Percentiles rank a stretch among this genome's conserved stretches.
These are phyloP conservation scores for Colletotrichum tabaci DNA, from an alignment of 2,329 filamentous ascomycete species.

Conservation along the genomic window DNA sequence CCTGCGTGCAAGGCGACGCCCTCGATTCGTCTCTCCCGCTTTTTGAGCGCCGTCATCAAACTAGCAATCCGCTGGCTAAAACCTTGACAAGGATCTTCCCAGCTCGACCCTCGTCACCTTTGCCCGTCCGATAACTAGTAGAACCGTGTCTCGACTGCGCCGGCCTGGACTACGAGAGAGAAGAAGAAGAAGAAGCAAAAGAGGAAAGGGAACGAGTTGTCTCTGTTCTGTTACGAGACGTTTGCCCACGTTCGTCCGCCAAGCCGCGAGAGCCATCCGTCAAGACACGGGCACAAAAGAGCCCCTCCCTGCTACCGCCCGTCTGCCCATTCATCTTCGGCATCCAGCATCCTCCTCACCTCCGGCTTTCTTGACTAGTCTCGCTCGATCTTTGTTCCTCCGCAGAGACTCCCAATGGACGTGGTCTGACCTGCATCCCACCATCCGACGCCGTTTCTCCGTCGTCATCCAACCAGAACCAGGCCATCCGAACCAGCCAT, in stretches of 20 bases:
- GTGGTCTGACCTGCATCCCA: slow-evolving; percentile 32
- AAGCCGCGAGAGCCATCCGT: slow-evolving; percentile 20
- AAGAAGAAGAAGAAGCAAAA: slow-evolving; percentile 20
- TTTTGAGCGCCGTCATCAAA: slow-evolving; percentile 27
- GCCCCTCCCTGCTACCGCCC: slow-evolving; percentile 24
- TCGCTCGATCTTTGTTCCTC: slow-evolving; percentile 15
- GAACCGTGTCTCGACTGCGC: slow-evolving; percentile 30
- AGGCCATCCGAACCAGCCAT: slow-evolving; percentile 10
- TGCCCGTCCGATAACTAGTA: slow-evolving; percentile 30
- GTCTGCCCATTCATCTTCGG: slow-evolving; percentile 16
- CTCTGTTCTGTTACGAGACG: slow-evolving; percentile 27
- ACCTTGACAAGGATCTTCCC: slow-evolving; percentile 31
- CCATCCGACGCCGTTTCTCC: slow-evolving; percentile 29
- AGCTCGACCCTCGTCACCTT: slow-evolving; percentile 10
- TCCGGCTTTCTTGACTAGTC: slow-evolving; percentile 4
- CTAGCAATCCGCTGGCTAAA: slow-evolving; percentile 19
- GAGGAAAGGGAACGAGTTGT: slow-evolving; percentile 20
- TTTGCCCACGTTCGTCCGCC: slow-evolving; percentile 29
- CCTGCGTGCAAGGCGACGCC: slow-evolving; percentile 31
- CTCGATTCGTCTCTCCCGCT: slow-evolving; percentile 26
- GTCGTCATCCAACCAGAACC: slow-evolving; percentile 8
- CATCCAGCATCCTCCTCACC: slow-evolving; percentile 12
- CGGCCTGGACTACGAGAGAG: slow-evolving; percentile 16
- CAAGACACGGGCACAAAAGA: slow-evolving; percentile 31
- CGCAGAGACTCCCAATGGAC: slow-evolving; percentile 16